These are phyloP conservation scores for Erysimum cheiranthoides DNA, from an alignment of 345 rosid species.

Conservation along the genomic window DNA sequence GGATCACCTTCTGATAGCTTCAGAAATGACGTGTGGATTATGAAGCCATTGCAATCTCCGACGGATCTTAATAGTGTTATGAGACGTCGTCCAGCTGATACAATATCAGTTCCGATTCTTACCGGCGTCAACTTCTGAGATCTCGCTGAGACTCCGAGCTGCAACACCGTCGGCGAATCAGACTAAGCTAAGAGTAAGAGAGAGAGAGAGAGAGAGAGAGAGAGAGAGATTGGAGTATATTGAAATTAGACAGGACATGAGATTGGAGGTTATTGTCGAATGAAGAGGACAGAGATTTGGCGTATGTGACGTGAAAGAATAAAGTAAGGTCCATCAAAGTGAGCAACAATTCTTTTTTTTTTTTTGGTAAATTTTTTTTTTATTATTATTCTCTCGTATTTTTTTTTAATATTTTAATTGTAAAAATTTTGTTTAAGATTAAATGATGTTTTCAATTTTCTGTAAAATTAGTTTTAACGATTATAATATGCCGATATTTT, in stretches of 20 bases:
- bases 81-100: conserved; percentile 69
- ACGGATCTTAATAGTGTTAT: conserved; percentile 66
- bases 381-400: background rate
- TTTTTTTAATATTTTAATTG: no score
- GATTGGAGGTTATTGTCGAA: conserved; percentile 38
- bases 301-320: conserved; percentile 38
- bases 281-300: conserved; percentile 33
- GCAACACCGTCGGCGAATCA: conserved; percentile 45
- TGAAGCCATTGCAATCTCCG: conserved; percentile 75
- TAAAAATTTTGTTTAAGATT: no score
- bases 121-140: conserved; percentile 60
- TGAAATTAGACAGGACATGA: conserved; percentile 8
- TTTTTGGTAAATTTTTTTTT: background rate
- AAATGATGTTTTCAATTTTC: no score
- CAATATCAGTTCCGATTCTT: conserved; percentile 66
- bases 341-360: conserved; percentile 22
- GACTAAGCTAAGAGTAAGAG: conserved; percentile 36
- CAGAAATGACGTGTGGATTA: conserved; percentile 51
- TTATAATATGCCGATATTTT: no score
- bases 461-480: no score
- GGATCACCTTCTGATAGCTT: conserved; percentile 79
- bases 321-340: conserved; percentile 38
- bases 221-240: conserved; percentile 6
- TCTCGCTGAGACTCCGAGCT: conserved; percentile 64
- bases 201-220: no score